phyloP scores from a whole-genome alignment of 2,329 filamentous ascomycete genomes.

The Meredithiella fracta region DNA sequence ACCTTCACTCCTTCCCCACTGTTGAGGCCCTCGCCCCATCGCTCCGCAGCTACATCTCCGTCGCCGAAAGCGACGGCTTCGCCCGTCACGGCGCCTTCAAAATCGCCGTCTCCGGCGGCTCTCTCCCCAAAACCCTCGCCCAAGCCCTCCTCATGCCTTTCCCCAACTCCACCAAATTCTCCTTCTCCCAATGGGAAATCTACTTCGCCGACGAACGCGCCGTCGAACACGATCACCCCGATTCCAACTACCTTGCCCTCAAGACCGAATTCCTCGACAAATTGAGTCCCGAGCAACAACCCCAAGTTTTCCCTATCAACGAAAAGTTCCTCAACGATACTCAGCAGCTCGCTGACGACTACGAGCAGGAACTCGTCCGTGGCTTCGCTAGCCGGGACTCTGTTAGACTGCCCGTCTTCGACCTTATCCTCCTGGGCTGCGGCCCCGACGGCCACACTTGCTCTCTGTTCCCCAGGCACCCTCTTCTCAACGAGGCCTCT shows the following conservation, averaged over 20 bases:
- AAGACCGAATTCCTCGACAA: conserved; percentile 80
- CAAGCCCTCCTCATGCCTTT: conserved; percentile 55
- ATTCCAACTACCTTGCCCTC: conserved; percentile 85
- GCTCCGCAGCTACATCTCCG: conserved; percentile 68
- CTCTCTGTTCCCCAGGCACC: conserved; percentile 83
- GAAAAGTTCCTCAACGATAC: conserved; percentile 48
- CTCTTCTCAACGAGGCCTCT: conserved; percentile 66
- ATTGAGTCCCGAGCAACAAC: conserved; percentile 48
- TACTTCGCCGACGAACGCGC: conserved; percentile 97
- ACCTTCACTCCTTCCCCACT: conserved; percentile 66
- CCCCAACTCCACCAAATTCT: conserved; percentile 40
- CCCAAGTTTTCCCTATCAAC: conserved; percentile 72
- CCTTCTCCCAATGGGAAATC: conserved; percentile 86
- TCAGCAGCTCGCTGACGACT: conserved; percentile 84
- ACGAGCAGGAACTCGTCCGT: conserved; percentile 73
- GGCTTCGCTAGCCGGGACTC: conserved; percentile 85
- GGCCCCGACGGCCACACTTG: conserved; percentile 96
- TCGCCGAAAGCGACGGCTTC: conserved; percentile 64
- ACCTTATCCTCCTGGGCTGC: conserved; percentile 81
- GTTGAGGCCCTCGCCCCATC: conserved; percentile 54
- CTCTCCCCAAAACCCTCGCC: conserved; percentile 74
- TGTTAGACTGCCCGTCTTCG: conserved; percentile 87
- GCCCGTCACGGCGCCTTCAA: conserved; percentile 73
- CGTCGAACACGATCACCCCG: conserved; percentile 75
- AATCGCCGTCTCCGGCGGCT: conserved; percentile 83